Evolutionary conservation across 2,329 filamentous ascomycete species (phyloP), one percentile per base, ranked within the genome.

Genomic region (Sporothrix pseudoabietina): DNA sequence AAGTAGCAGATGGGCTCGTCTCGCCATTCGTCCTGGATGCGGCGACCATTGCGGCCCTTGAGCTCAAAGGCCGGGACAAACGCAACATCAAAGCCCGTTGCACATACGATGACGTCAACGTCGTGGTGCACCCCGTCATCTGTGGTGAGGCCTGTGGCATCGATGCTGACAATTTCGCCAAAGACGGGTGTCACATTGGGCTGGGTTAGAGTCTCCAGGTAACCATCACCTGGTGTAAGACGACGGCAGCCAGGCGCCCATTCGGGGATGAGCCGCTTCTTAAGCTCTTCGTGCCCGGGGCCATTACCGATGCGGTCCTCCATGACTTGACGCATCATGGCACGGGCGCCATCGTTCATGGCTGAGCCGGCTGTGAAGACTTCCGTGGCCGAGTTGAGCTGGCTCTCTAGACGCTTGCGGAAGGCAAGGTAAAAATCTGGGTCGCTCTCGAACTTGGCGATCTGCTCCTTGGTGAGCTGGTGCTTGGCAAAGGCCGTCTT

Each of bases 391-490:
- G 32, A 32, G 26, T 71, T 71, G 12, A 71, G 47, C 52, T 52
- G 52, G 41, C 35, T 61, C 54, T 71, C 69, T n/a, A 71, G 41
- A 4, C 41, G 30, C 35, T 71, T 71, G 9, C 69, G 49, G 54
- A 71, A 71, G 47, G 52, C 32, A 5, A 71, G 69, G n/a, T 71
- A 55, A 30, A 57, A 61, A 9, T 71, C 52, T 2, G 69, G 54
- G 26, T 71, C 69, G 19, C 35, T 32, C 39, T 57, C 54, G 10
- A 71, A 71, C 35, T 47, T 39, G 30, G 30, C 52, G 2, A 41
- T 61, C 55, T 71, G 52, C 69, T 59, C 69, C 35, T 57, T 35
- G n/a, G 54, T 49, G 19, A 71, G 57, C 32, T 39, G 32, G 57
- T 61, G 32, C 57, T 61, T 61, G 57, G 30, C 32, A 39, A 61